Evolutionary conservation across 2,329 filamentous ascomycete species (phyloP).

Genomic region (Hypoxylon sp.): DNA sequence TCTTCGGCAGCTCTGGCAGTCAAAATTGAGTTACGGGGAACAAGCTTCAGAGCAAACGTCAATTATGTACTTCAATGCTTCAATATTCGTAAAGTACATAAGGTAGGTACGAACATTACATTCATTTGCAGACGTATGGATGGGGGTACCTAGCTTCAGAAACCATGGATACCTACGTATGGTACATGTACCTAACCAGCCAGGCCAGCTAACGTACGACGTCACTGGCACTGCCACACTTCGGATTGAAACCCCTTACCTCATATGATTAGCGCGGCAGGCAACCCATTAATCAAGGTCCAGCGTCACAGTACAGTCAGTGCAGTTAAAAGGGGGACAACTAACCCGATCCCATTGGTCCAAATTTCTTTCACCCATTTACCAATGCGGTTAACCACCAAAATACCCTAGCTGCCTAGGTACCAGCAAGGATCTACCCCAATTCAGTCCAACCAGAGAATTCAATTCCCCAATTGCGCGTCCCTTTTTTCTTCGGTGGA

Average conservation of each 20-base stretch:
- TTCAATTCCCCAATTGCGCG: slow-evolving; percentile 36
- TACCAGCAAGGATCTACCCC: slow-evolving; percentile 20
- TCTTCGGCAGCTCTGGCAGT: neutral
- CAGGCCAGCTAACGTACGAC: slow-evolving; percentile 26
- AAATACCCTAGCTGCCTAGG: neutral
- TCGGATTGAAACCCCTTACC: slow-evolving; percentile 5
- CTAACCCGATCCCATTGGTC: slow-evolving; percentile 6
- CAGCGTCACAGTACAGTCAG: no score
- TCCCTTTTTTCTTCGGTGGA: slow-evolving; percentile 26
- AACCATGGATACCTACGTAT: no score
- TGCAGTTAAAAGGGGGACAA: slow-evolving; percentile 18
- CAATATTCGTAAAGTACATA: neutral
- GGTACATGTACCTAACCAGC: no score
- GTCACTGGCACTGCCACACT: slow-evolving; percentile 28
- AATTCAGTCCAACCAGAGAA: slow-evolving; percentile 12
- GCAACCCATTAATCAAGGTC: neutral
- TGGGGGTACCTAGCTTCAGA: slow-evolving; percentile 21
- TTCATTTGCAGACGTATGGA: slow-evolving; percentile 1
- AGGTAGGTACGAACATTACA: slow-evolving; percentile 3
- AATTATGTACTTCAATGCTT: no score
- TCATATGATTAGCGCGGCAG: slow-evolving; percentile 17
- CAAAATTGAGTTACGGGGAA: neutral
- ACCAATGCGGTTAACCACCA: slow-evolving; percentile 8
- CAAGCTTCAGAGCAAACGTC: neutral
- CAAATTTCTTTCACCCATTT: slow-evolving; percentile 12